Conservation (phyloP, 768 basidiomycete genomes). For the Pleurotus djamor region DNA sequence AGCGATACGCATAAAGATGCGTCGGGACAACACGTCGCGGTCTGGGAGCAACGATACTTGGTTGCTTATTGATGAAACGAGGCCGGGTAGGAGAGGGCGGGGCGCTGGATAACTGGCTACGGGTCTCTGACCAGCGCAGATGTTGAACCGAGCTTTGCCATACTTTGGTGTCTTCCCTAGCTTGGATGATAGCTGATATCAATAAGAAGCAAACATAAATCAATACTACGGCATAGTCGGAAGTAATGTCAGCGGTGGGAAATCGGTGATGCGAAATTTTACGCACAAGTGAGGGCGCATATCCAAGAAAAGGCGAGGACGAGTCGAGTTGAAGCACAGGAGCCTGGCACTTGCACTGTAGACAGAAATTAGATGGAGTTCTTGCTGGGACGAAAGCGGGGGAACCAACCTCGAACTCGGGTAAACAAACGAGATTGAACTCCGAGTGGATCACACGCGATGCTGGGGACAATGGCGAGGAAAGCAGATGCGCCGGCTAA, state of each 20-base stretch:
- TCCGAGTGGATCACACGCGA: constrained; percentile 27
- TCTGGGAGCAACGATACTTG: constrained; percentile 37
- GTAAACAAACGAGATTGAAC: not conserved
- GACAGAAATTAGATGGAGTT: not conserved
- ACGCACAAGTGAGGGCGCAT: constrained; percentile 38
- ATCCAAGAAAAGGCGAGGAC: constrained; percentile 64
- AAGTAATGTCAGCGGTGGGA: not conserved
- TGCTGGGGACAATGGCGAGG: constrained; percentile 32
- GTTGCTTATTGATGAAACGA: constrained; percentile 32
- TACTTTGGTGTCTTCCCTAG: constrained; percentile 41
- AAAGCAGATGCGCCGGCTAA: constrained; percentile 53
- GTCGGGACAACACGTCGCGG: constrained; percentile 35
- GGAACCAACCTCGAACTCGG: not conserved
- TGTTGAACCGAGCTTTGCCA: constrained; percentile 51
- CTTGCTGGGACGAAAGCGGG: not conserved
- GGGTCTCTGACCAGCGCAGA: constrained; percentile 34
- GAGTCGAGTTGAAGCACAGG: constrained; percentile 53
- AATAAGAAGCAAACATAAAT: constrained; percentile 53
- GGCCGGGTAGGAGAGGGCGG: constrained; percentile 22
- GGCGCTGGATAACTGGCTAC: constrained; percentile 13
- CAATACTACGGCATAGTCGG: constrained; percentile 39
- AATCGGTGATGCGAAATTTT: not conserved
- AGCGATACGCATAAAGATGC: constrained; percentile 32
- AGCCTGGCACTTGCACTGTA: constrained; percentile 11
- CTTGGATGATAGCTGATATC: constrained; percentile 37